Percentiles rank a stretch among this genome's conserved stretches.
These are phyloP conservation scores for Colletotrichum kahawae DNA, from an alignment of 2,329 filamentous ascomycete genomes.

Conservation along the genomic window DNA sequence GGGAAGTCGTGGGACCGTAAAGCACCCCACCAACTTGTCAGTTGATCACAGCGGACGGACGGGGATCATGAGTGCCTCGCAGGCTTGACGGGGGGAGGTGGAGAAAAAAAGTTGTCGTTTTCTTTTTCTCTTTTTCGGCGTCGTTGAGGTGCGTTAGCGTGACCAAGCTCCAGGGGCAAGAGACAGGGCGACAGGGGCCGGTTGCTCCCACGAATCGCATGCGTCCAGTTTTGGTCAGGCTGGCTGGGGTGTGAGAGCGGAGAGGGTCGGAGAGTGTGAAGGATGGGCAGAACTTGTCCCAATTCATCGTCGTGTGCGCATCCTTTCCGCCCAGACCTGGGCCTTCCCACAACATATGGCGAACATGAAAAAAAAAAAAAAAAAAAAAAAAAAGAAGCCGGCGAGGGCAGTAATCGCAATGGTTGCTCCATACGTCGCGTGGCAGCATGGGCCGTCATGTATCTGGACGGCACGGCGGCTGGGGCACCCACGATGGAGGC, in stretches of 20 bases:
- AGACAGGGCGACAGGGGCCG: constrained; percentile 15
- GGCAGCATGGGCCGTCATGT: constrained; percentile 7
- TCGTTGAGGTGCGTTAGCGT: constrained; percentile 18
- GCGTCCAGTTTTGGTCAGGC: background rate
- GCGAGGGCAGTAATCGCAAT: constrained; percentile 11
- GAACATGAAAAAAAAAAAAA: background rate
- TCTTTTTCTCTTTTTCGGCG: background rate
- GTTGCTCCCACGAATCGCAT: constrained; percentile 19
- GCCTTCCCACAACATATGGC: background rate
- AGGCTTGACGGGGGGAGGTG: background rate
- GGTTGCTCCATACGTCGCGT: constrained; percentile 22
- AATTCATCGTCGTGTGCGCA: constrained; percentile 6
- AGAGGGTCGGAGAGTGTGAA: background rate
- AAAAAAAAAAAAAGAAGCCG: background rate
- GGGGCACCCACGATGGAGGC: background rate
- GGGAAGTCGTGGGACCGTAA: background rate
- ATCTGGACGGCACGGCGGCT: background rate
- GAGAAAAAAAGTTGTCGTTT: background rate
- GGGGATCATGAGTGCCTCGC: background rate
- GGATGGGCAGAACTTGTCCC: background rate
- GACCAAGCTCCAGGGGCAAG: constrained; percentile 3
- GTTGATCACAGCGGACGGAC: background rate
- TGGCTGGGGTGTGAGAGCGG: background rate
- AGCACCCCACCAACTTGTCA: constrained; percentile 4
- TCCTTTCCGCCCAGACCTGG: constrained; percentile 10